phyloP scores from a whole-genome alignment of 495 filamentous ascomycete species.

The Rhizodiscina lignyota region DNA sequence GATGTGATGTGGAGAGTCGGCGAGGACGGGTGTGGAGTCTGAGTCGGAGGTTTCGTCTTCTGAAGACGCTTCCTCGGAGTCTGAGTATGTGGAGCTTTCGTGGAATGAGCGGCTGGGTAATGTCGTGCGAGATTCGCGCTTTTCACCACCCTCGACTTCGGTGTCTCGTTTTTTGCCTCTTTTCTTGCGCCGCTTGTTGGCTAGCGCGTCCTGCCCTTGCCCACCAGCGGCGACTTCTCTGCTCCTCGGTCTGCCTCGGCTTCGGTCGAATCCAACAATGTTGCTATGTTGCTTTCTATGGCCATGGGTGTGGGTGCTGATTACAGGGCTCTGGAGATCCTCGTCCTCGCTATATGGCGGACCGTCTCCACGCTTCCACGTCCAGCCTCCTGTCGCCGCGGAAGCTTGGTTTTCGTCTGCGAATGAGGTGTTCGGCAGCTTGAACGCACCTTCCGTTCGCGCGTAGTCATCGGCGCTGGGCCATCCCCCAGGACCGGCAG shows the following conservation, averaged over 20 bases:
- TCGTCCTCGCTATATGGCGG: slow-evolving; percentile 97
- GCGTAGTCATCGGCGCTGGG: slow-evolving; percentile 15
- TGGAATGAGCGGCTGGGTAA: too few relatives aligned
- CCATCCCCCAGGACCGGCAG: slow-evolving; percentile 30
- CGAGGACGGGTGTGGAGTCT: neutral
- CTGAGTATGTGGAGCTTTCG: neutral
- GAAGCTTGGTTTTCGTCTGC: neutral
- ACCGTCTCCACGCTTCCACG: slow-evolving; percentile 49
- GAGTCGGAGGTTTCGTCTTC: neutral
- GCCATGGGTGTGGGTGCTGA: slow-evolving; percentile 50
- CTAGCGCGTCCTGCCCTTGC: neutral
- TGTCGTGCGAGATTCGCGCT: too few relatives aligned
- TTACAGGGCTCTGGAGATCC: slow-evolving; percentile 80
- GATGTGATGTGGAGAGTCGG: neutral
- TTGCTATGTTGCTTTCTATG: slow-evolving; percentile 77
- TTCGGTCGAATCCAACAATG: slow-evolving; percentile 27
- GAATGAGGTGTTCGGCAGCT: slow-evolving; percentile 73
- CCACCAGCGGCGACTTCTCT: neutral
- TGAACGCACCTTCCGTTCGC: slow-evolving; percentile 8
- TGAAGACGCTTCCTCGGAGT: neutral
- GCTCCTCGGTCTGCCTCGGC: slow-evolving; percentile 15
- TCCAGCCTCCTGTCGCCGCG: too few relatives aligned
- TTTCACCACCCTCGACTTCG: neutral
- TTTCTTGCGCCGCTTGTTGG: neutral
- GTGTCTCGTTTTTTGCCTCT: slow-evolving; percentile 12